These are phyloP conservation scores for Fusarium metavorans DNA, from an alignment of 2,329 filamentous ascomycete species.

Conservation along the genomic window DNA sequence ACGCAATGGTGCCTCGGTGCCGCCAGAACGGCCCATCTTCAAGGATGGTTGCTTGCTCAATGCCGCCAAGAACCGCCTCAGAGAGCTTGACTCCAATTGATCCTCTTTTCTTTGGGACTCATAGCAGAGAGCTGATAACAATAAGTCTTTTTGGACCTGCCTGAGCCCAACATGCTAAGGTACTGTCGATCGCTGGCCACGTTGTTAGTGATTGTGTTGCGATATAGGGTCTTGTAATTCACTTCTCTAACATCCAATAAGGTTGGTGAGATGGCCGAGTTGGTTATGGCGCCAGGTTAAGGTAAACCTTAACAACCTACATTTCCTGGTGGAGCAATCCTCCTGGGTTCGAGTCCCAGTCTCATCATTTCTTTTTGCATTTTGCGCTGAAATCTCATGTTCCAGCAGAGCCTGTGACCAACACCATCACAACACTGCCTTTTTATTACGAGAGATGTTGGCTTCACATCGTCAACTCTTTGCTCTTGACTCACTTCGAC, in stretches of 20 bases:
- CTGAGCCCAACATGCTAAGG: too few relatives aligned
- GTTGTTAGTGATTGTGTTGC: too few relatives aligned
- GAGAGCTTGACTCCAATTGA: too few relatives aligned
- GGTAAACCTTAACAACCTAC: slow-evolving; percentile 44
- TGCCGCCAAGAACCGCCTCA: too few relatives aligned
- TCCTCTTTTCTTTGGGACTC: too few relatives aligned
- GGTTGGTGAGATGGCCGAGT: slow-evolving; percentile 50
- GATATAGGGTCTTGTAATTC: too few relatives aligned
- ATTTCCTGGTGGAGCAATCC: slow-evolving; percentile 51
- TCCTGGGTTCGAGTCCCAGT: slow-evolving; percentile 53
- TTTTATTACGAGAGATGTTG: not conserved
- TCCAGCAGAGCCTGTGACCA: not conserved
- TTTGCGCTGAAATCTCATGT: not conserved
- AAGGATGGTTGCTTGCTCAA: too few relatives aligned
- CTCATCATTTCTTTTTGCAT: slow-evolving; percentile 41
- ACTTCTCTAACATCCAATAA: not conserved
- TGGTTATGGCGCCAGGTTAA: slow-evolving; percentile 54
- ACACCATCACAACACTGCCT: not conserved
- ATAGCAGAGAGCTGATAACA: too few relatives aligned
- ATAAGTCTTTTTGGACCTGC: too few relatives aligned
- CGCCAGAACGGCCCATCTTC: too few relatives aligned
- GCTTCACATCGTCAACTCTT: not conserved
- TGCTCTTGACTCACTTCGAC: not conserved
- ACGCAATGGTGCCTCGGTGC: too few relatives aligned
- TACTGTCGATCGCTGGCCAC: too few relatives aligned